Conservation (phyloP, 345 rosid species). For the Cardamine resedifolia region DNA sequence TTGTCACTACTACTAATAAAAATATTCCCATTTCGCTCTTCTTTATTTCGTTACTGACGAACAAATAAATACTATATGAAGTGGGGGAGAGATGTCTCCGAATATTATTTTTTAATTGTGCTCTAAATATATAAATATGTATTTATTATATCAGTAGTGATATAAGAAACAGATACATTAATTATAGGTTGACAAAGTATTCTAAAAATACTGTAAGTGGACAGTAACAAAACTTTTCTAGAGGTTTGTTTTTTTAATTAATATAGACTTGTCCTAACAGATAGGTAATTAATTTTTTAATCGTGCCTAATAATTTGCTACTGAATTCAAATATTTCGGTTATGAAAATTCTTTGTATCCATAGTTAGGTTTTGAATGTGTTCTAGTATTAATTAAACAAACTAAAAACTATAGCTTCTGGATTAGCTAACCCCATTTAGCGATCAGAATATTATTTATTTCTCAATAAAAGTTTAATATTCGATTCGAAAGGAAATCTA, state of each 20-base stretch:
- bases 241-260: background rate
- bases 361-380: background rate
- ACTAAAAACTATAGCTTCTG: constrained; percentile 1
- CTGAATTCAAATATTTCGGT: background rate
- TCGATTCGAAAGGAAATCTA: background rate
- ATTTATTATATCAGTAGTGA: background rate
- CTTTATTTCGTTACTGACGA: constrained; percentile 16
- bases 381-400: background rate
- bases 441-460: background rate
- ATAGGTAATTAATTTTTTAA: background rate
- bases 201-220: background rate
- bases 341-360: background rate
- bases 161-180: background rate
- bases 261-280: background rate
- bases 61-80: constrained; percentile 14
- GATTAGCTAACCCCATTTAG: background rate
- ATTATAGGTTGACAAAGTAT: background rate
- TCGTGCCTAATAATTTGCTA: background rate
- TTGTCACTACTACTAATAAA: background rate
- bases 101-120: background rate
- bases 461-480: background rate
- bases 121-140: background rate
- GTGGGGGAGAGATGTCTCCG: constrained; percentile 12
- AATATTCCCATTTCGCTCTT: background rate
- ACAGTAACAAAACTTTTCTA: background rate